phyloP scores from a whole-genome alignment of 257 asterid species.

The Fraxinus anomala region DNA sequence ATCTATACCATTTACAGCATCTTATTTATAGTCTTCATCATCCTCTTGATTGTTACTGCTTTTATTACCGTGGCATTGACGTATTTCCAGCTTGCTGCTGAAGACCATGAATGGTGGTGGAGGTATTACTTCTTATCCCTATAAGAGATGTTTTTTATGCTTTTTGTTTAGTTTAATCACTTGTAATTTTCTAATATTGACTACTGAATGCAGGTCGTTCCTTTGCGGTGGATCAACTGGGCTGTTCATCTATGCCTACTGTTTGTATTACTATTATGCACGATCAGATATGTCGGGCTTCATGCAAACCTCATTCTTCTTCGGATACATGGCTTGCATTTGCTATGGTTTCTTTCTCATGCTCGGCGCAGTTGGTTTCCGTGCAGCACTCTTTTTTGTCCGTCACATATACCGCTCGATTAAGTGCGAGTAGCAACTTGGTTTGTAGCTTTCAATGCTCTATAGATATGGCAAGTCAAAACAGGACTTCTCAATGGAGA shows the following conservation, averaged over 20 bases:
- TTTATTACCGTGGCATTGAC: conserved; percentile 55
- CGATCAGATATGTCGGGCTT: conserved; percentile 73
- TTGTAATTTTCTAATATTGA: conserved; percentile 4
- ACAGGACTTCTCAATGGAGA: neutral
- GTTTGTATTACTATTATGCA: conserved; percentile 81
- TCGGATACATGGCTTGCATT: conserved; percentile 58
- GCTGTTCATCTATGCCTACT: conserved; percentile 76
- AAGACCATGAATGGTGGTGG: conserved; percentile 62
- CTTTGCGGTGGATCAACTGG: conserved; percentile 96
- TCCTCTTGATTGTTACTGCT: conserved; percentile 49
- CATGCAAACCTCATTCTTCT: conserved; percentile 93
- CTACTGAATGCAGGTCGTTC: conserved; percentile 55
- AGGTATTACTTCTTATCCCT: conserved; percentile 28
- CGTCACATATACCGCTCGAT: conserved; percentile 23
- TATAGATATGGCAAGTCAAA: neutral
- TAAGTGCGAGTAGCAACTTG: conserved; percentile 47
- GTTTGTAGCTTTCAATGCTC: conserved; percentile 5
- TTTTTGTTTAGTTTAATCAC: neutral
- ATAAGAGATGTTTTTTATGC: neutral
- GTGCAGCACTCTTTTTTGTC: conserved; percentile 48
- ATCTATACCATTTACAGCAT: conserved; percentile 52
- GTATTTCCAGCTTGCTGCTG: conserved; percentile 55
- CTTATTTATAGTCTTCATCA: conserved; percentile 48
- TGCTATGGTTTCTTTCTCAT: conserved; percentile 58
- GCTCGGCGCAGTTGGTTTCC: conserved; percentile 56